Evolutionary conservation across 495 filamentous ascomycete genomes (phyloP), one percentile per base, ranked within the genome.

Genomic region (Tuber calosporum): DNA sequence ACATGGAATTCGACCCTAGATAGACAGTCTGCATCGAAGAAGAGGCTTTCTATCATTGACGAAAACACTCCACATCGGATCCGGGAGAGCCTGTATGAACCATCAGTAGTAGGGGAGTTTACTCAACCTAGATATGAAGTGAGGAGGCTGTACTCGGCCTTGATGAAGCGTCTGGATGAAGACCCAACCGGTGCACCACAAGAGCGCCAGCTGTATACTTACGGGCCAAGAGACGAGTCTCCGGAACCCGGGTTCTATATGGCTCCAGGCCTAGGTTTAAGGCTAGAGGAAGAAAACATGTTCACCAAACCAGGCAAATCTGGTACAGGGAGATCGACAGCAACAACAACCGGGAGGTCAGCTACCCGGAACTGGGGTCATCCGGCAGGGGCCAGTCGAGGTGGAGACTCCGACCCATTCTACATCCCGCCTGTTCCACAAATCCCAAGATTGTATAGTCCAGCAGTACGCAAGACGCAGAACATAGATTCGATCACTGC

Each of bases 101-200:
- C 76, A 62, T 43, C 70, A 4, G 66, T 45, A 62, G 75, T 41
- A 26, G 45, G 69, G 20, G 74, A 77, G 11, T 71, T 72, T 34
- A 73, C 71, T 20, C 70, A 74, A 48, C 73, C 73, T 34, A 78
- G 68, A 11, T 78, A 77, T 42, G 79, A 81, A 53, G 79, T 67
- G 20, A 80, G 71, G 40, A 43, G 75, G 34, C 72, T 81, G 58
- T 81, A 81, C 58, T 81, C 79, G n/a, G 79, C 79, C 38, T n/a
- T 81, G 67, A 77, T 81, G 70, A 80, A 74, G 38, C 76, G 77
- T 30, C 70, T 80, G 0, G 77, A 80, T 48, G 72, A 69, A 34
- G 75, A 66, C 4, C 71, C 75, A 17, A 68, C 77, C 30, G 68
- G 40, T 48, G 77, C 72, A 39, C 73, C 69, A 42, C 73, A 62